These are phyloP conservation scores for Debaryomyces maramus DNA, from an alignment of 805 yeast species.

Conservation along the genomic window DNA sequence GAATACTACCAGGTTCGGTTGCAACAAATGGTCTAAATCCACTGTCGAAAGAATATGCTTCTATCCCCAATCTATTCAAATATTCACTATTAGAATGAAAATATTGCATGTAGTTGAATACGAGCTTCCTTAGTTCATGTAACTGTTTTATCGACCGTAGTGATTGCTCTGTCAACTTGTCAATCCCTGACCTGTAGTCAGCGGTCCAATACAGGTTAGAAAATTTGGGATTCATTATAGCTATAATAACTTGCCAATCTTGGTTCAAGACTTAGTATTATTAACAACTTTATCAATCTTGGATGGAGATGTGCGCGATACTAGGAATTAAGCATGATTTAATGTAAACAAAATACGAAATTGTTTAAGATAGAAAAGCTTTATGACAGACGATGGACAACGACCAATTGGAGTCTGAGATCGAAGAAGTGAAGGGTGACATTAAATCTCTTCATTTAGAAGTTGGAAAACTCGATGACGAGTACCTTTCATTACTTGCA, in stretches of 20 bases:
- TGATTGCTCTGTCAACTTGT: constrained; percentile 29
- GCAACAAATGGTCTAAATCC: constrained; percentile 15
- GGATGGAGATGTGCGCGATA: neutral
- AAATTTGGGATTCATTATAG: constrained; percentile 16
- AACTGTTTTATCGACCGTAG: constrained; percentile 35
- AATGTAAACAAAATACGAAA: neutral
- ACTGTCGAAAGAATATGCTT: constrained; percentile 23
- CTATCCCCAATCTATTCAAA: constrained; percentile 27
- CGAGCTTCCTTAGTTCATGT: constrained; percentile 40
- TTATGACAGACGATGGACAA: too few relatives aligned
- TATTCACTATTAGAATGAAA: constrained; percentile 35
- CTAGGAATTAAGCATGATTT: neutral
- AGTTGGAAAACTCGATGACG: constrained; percentile 13
- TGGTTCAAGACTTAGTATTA: neutral
- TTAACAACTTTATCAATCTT: neutral
- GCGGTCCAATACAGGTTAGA: constrained; percentile 44
- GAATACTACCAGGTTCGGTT: constrained; percentile 5
- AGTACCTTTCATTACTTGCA: constrained; percentile 10
- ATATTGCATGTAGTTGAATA: constrained; percentile 37
- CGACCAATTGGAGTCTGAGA: constrained; percentile 11
- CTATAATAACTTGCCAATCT: too few relatives aligned
- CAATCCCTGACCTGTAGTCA: constrained; percentile 40
- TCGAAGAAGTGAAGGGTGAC: constrained; percentile 19
- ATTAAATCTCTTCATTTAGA: constrained; percentile 19
- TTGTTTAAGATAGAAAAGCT: too few relatives aligned